Base-by-base conservation (phyloP, 495 filamentous ascomycete species). In the Aspergillus affinis region DNA sequence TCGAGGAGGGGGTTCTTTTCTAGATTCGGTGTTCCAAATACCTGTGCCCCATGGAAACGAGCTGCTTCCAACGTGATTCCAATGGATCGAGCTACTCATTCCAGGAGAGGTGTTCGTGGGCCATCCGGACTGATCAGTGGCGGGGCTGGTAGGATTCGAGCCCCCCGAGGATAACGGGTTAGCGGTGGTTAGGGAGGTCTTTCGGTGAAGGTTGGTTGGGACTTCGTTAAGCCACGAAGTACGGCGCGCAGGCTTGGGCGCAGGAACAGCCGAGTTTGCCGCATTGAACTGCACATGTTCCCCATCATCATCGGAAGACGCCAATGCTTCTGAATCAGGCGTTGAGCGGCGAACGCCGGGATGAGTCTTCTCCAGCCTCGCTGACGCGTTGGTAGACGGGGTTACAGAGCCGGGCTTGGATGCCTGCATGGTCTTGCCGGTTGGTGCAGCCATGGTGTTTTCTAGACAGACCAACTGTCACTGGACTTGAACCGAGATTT, bases 321-420 rank as follows among this genome's bases (percentile, higher is more conserved):
- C 91, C 51, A 97, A 76, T 47, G 92, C 93, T 68, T 97, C 93
- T 7, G 92, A 96, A 67, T 96, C 93, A 17, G 93, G 93, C 6
- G 93, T 96, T 18, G 91, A 91, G 57, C 88, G 87, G 63, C 90
- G 85, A 46, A 85, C 75, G 50, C 79, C 81, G 8, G 76, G 74
- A 63, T 89, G 87, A 55, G 87, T 77, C 69, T 90, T 92, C 58
- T 94, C 91, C 19, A 89, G 79, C 51, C 90, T 77, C 26, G 88
- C 77, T 29, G 84, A 81, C 44, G 83, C 82, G 61, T 79, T 67
- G 57, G 63, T 58, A 8, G 74, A 66, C 9, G 50, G 23, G 6
- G 50, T 29, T 32, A 83, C 82, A 61, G 79, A 66, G 54, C 64
- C 58, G 6, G 74, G 66, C 58, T 67, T 68, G 18, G 59, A 59